Evolutionary conservation across 306 rosid species (phyloP), one percentile per base, ranked within the genome.

Genomic region (Vigna radiata): DNA sequence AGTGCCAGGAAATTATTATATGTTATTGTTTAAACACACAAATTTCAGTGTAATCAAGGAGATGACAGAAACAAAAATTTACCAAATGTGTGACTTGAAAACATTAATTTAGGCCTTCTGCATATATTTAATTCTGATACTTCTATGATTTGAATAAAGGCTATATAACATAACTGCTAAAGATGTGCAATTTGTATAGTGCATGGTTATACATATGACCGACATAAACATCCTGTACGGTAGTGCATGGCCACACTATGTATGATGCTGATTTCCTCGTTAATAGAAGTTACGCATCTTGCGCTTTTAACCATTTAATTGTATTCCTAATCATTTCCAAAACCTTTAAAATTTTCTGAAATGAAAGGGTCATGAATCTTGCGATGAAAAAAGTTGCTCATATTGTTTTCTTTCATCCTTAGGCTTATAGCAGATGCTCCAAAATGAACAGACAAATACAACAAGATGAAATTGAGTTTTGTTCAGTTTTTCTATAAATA

Each of bases 301-400:
- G 74, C 71, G 16, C 58, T 77, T 77, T 72, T 18, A 58, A 49
- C 33, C 17, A 56, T 52, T 67, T 18, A 48, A 37, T 55, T 66
- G 50, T 49, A 71, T 78, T 59, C 68, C 36, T 16, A 27, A 36
- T 29, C 66, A 39, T 73, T 61, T 43, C 59, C 7, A 29, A 23
- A 23, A 76, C 27, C 61, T 72, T 63, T 72, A 68, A 50, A 55
- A 62, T 37, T 78, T 43, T 73, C 43, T 52, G 81, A 68, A 62
- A 21, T 78, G 73, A 39, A 72, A 46, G 48, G 63, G 53, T 18
- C 39, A 46, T 7, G 75, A 83, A 79, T 83, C 75, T 75, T 31
- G 19, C 27, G 31, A 54, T 70, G 73, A 68, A 63, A 27, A 69
- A 68, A 48, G 82, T 65, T 48, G 59, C 12, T 50, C 7, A 55